phyloP scores from a whole-genome alignment of 2,329 filamentous ascomycete genomes.

The Penicillium corylophilum region DNA sequence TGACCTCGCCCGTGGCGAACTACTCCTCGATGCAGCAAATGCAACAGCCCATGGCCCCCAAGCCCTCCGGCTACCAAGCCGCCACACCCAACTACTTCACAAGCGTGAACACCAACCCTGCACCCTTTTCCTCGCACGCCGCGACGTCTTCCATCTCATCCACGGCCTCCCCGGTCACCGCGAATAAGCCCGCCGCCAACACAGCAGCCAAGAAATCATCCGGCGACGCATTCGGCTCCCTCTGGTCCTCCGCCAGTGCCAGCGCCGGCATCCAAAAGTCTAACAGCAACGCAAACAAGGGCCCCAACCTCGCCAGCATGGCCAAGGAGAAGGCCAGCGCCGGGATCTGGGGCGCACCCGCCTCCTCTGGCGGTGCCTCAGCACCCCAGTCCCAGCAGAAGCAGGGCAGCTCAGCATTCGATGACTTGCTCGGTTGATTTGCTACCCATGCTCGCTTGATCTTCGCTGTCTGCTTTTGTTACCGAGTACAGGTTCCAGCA shows the following conservation, averaged over 20 bases:
- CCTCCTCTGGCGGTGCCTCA: slow-evolving; percentile 54
- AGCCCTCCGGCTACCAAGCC: slow-evolving; percentile 69
- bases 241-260: slow-evolving; percentile 71
- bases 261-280: slow-evolving; percentile 74
- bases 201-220: slow-evolving; percentile 46
- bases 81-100: slow-evolving; percentile 92
- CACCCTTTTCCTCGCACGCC: slow-evolving; percentile 35
- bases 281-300: slow-evolving; percentile 58
- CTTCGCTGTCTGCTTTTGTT: not conserved
- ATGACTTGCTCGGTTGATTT: slow-evolving; percentile 42
- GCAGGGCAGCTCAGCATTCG: slow-evolving; percentile 37
- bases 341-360: slow-evolving; percentile 83
- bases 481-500: slow-evolving; percentile 3
- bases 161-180: slow-evolving; percentile 37
- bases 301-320: slow-evolving; percentile 84
- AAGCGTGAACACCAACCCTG: slow-evolving; percentile 58
- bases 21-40: slow-evolving; percentile 36
- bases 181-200: slow-evolving; percentile 49
- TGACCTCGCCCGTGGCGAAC: slow-evolving; percentile 54
- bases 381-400: slow-evolving; percentile 41
- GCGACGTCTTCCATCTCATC: slow-evolving; percentile 40
- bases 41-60: slow-evolving; percentile 46
- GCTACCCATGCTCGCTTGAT: not conserved
- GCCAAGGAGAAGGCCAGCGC: slow-evolving; percentile 97
- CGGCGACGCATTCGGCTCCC: slow-evolving; percentile 83